A percentile compares a stretch with the other conserved stretches of the same genome.
Evolutionary conservation across 805 yeast species (phyloP).

Genomic region (Candida anglica): DNA sequence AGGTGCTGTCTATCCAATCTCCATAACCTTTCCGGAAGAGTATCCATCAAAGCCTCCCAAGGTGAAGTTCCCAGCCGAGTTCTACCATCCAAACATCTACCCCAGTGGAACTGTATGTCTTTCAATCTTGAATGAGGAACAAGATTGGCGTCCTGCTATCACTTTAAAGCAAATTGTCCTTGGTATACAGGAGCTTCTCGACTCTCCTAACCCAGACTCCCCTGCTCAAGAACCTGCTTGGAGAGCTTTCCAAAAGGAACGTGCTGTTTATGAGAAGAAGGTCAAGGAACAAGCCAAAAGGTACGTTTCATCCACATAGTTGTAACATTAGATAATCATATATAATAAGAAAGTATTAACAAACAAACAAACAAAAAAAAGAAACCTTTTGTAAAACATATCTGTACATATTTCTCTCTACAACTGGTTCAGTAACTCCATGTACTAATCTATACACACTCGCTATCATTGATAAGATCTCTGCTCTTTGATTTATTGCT

Average conservation of each 20-base stretch:
- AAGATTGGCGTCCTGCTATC: conserved; percentile 98
- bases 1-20: conserved; percentile 82
- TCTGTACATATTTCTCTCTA: too few species aligned
- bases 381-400: neutral
- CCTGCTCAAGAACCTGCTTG: conserved; percentile 99
- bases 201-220: conserved; percentile 87
- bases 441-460: too few species aligned
- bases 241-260: conserved; percentile 75
- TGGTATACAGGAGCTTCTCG: conserved; percentile 89
- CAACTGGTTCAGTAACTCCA: too few species aligned
- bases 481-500: conserved; percentile 41
- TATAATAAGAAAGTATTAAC: neutral
- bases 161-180: conserved; percentile 83
- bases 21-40: conserved; percentile 80
- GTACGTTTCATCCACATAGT: conserved; percentile 33
- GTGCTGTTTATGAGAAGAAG: conserved; percentile 64
- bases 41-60: conserved; percentile 97
- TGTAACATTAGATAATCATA: neutral
- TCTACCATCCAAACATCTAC: conserved; percentile 95
- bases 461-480: conserved; percentile 43
- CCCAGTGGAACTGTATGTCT: conserved; percentile 97
- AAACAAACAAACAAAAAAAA: neutral
- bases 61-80: conserved; percentile 81
- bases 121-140: conserved; percentile 87
- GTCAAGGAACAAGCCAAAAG: conserved; percentile 77